A percentile compares a stretch with the other conserved stretches of the same genome.
These are phyloP conservation scores for Gentiana dahurica DNA, from an alignment of 257 asterid species.

Conservation along the genomic window DNA sequence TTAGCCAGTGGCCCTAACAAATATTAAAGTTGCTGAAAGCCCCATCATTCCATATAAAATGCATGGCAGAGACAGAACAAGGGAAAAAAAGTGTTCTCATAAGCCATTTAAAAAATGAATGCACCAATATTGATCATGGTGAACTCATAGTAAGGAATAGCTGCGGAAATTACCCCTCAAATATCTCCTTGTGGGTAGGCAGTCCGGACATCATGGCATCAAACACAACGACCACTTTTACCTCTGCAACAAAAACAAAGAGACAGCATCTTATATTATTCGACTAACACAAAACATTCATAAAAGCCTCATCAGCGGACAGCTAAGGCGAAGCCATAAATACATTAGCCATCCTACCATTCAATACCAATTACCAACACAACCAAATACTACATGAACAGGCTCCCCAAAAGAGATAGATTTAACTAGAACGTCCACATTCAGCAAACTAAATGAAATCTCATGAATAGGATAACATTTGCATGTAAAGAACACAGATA, in stretches of 20 bases:
- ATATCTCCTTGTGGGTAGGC: slow-evolving; percentile 72
- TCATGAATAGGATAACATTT: neutral
- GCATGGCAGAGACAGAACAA: too few species aligned
- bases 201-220: slow-evolving; percentile 95
- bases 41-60: too few species aligned
- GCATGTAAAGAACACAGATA: neutral
- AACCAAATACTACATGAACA: too few species aligned
- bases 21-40: neutral
- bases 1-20: too few species aligned
- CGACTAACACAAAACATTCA: too few species aligned
- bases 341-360: neutral
- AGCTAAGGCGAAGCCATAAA: neutral
- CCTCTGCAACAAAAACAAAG: slow-evolving; percentile 50
- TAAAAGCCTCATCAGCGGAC: too few species aligned
- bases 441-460: neutral
- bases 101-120: too few species aligned
- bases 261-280: too few species aligned
- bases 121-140: neutral
- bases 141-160: neutral
- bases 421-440: too few species aligned
- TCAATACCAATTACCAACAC: too few species aligned
- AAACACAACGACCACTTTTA: slow-evolving; percentile 95
- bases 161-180: slow-evolving; percentile 54
- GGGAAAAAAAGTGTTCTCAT: too few species aligned
- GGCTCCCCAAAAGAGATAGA: too few species aligned